A percentile compares a stretch with the other conserved stretches of the same genome.
These are phyloP conservation scores for Colletotrichum lini DNA, from an alignment of 2,329 filamentous ascomycete species.

Conservation along the genomic window DNA sequence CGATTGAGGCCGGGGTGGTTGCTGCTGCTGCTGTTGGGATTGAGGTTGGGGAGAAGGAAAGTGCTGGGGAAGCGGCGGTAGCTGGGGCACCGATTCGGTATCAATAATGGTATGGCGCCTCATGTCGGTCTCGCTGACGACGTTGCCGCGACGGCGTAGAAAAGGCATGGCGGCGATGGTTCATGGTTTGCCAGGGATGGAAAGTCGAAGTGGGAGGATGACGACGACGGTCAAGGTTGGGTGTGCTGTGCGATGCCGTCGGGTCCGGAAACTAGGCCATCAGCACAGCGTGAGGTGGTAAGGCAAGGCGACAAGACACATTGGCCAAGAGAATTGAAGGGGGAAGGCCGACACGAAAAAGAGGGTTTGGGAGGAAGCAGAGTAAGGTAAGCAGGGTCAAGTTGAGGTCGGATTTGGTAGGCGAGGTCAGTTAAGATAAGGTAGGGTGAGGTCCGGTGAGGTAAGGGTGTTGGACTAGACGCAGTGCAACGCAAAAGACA, in stretches of 20 bases:
- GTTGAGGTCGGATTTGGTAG: slow-evolving; percentile 10
- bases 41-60: slow-evolving; percentile 34
- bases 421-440: slow-evolving; percentile 27
- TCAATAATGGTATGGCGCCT: slow-evolving; percentile 64
- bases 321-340: slow-evolving; percentile 4
- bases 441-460: slow-evolving; percentile 11
- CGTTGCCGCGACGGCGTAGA: slow-evolving; percentile 72
- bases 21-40: slow-evolving; percentile 27
- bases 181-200: slow-evolving; percentile 51
- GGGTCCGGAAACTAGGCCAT: slow-evolving; percentile 38
- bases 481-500: slow-evolving; percentile 34
- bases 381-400: slow-evolving; percentile 18
- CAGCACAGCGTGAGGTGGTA: slow-evolving; percentile 25
- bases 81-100: slow-evolving; percentile 49
- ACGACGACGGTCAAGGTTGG: slow-evolving; percentile 27
- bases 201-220: slow-evolving; percentile 30
- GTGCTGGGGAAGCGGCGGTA: slow-evolving; percentile 44
- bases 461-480: slow-evolving; percentile 24
- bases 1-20: slow-evolving; percentile 16
- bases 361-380: slow-evolving; percentile 2
- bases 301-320: slow-evolving; percentile 15
- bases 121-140: slow-evolving; percentile 72
- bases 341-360: slow-evolving; percentile 5
- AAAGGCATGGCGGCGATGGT: slow-evolving; percentile 68
- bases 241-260: slow-evolving; percentile 29